A percentile compares a stretch with the other conserved stretches of the same genome.
These are phyloP conservation scores for Lactarius hengduanensis DNA, from an alignment of 768 basidiomycete genomes.

Conservation along the genomic window DNA sequence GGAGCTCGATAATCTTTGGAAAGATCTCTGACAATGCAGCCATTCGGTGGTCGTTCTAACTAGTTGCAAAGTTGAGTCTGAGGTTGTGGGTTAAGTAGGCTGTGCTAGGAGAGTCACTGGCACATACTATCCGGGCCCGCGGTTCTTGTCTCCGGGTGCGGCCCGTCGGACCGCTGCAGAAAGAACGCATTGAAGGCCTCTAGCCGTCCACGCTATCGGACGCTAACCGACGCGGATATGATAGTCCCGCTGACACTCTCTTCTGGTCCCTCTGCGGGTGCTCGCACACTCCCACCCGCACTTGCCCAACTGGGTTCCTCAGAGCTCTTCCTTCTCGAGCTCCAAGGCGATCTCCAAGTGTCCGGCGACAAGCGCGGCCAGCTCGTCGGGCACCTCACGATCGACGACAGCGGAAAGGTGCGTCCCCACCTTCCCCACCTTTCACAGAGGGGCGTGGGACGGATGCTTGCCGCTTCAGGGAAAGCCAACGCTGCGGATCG, in stretches of 20 bases:
- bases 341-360: constrained; percentile 81
- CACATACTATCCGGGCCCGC: not conserved
- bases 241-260: constrained; percentile 58
- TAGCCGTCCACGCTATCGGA: not conserved
- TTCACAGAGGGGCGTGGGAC: not conserved
- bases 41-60: not conserved
- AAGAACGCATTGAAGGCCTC: not conserved
- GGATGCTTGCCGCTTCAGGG: constrained; percentile 43
- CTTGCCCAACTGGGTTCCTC: constrained; percentile 74
- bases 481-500: constrained; percentile 77
- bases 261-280: constrained; percentile 36
- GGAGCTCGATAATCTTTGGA: constrained; percentile 20
- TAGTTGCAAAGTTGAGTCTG: not conserved
- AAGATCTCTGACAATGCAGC: constrained; percentile 10
- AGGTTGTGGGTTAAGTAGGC: not conserved
- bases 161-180: not conserved
- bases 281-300: constrained; percentile 49
- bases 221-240: constrained; percentile 42
- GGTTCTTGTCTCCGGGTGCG: not conserved
- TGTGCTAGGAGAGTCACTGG: not conserved
- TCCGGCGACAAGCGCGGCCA: constrained; percentile 67
- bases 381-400: constrained; percentile 71
- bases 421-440: constrained; percentile 27
- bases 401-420: constrained; percentile 56
- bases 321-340: constrained; percentile 80